These are phyloP conservation scores for Ambrosiella beaveri DNA, from an alignment of 2,329 filamentous ascomycete species.

Conservation along the genomic window DNA sequence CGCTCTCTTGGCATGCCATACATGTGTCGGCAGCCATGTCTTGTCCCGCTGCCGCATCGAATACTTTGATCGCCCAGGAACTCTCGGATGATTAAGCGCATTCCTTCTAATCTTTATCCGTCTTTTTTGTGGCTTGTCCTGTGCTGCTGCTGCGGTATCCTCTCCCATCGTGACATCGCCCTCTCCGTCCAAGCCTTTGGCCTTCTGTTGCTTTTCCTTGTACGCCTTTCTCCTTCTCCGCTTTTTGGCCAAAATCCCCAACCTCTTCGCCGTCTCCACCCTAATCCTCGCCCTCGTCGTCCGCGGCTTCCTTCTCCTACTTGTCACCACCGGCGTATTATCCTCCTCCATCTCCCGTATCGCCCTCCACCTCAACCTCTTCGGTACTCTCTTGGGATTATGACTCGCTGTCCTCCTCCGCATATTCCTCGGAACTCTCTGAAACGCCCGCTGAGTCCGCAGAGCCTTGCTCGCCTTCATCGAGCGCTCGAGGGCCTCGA, in stretches of 20 bases:
- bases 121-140: background rate
- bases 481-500: conserved; percentile 64
- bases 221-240: conserved; percentile 26
- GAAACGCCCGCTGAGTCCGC: conserved; percentile 59
- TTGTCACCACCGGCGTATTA: conserved; percentile 68
- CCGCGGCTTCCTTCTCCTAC: conserved; percentile 41
- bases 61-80: conserved; percentile 44
- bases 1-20: conserved; percentile 85
- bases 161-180: conserved; percentile 6
- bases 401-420: conserved; percentile 82
- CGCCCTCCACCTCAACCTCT: conserved; percentile 53
- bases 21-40: conserved; percentile 85
- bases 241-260: conserved; percentile 46
- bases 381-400: conserved; percentile 80
- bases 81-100: conserved; percentile 41
- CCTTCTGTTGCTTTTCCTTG: conserved; percentile 19
- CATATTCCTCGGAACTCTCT: conserved; percentile 72
- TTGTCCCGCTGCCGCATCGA: conserved; percentile 75
- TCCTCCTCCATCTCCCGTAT: conserved; percentile 66
- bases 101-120: conserved; percentile 55
- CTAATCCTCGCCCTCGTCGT: conserved; percentile 44
- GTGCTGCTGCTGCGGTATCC: background rate
- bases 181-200: conserved; percentile 16
- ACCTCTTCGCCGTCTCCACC: conserved; percentile 56
- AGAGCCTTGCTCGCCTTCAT: conserved; percentile 55